Base-by-base conservation (phyloP, 1,284 basidiomycete genomes). In the Mixia osmundae region DNA sequence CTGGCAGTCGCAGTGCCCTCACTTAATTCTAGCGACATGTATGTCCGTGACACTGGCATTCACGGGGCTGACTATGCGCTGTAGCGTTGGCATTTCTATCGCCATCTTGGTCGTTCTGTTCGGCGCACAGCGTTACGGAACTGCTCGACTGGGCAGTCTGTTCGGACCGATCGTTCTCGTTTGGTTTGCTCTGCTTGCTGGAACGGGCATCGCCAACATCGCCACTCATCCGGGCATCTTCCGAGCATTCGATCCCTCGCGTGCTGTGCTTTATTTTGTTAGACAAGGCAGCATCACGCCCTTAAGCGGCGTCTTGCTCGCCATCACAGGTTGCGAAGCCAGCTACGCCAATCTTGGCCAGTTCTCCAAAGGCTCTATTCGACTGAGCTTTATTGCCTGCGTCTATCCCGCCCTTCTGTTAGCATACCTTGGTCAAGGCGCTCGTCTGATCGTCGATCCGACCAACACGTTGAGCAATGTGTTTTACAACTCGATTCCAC, bases 391-490 rank as follows among this genome's bases (percentile, higher is more conserved):
- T 46, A 48, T 54, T 12, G 47, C 37, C 15, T 57, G 69, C 35
- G 66, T 68, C 0, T 72, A 69, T 47, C 72, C 72, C 2, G 61
- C 64, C 6, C 57, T 76, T n/a, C 40, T 69, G 1, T 55, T 74
- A 0, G 67, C 68, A 3, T 73, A 73, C 46, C 63, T 73, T 19
- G 72, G 72, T 1, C 72, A 76, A 55, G 72, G 72, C 10, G 68
- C 72, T 9, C 57, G 62, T 3, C 54, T 75, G 20, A 66, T 73
- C 36, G 41, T 45, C 1, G 60, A 68, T 38, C 64, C 65, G 4
- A 60, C 62, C 8, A 43, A 35, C 0, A 63, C 71, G 8, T 46
- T 73, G 3, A 19, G 43, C 0, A 70, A 71, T 42, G 54, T 72
- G 1, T 74, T 75, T 50, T 74, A 72, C 51, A 55, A 58, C 3